A percentile compares a stretch with the other conserved stretches of the same genome.
phyloP scores from a whole-genome alignment of 2,329 filamentous ascomycete genomes.

The Hirsutella thompsonii region DNA sequence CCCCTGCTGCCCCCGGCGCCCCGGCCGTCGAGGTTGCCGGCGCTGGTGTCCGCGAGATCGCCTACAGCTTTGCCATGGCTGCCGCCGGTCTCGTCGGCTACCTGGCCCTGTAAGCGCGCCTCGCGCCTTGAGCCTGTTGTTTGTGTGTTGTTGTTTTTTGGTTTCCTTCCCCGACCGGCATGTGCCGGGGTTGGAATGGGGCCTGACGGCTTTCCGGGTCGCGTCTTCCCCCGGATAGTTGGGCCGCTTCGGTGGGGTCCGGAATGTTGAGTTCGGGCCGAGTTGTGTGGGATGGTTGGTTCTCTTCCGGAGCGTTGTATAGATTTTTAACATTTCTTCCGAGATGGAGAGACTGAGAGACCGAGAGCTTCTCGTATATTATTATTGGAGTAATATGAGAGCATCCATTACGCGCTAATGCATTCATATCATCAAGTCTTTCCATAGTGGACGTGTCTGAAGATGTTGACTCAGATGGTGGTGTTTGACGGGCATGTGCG shows the following conservation, averaged over 20 bases:
- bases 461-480: no score
- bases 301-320: neutral
- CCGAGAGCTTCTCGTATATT: neutral
- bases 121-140: neutral
- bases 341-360: neutral
- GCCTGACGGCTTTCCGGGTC: no score
- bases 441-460: no score
- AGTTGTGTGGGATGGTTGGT: neutral
- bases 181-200: no score
- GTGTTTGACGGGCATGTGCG: no score
- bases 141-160: neutral
- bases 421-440: no score
- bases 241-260: neutral
- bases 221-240: no score
- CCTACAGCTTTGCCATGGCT: constrained; percentile 12
- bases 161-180: no score
- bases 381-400: neutral
- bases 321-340: neutral
- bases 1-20: neutral
- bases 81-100: constrained; percentile 14
- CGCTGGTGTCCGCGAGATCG: constrained; percentile 6
- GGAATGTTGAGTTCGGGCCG: neutral
- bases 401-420: no score
- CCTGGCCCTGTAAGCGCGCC: constrained; percentile 16
- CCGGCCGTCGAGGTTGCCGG: constrained; percentile 7